A percentile compares a stretch with the other conserved stretches of the same genome.
These are phyloP conservation scores for Tetracladium marchalianum DNA, from an alignment of 495 filamentous ascomycete species.

Conservation along the genomic window DNA sequence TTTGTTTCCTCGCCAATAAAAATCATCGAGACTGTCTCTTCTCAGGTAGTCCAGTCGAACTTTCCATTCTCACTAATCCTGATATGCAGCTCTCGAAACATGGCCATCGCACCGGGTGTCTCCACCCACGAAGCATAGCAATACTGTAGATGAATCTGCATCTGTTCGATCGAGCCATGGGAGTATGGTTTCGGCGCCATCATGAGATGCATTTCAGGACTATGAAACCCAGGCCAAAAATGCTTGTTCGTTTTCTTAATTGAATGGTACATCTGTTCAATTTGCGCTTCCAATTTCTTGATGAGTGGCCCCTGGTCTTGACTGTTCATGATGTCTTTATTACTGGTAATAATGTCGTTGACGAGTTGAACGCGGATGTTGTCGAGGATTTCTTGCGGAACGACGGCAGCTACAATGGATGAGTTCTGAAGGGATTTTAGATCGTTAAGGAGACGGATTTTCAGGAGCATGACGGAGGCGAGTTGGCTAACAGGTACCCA, in stretches of 20 bases:
- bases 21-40: too few relatives aligned
- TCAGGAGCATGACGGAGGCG: slow-evolving; percentile 26
- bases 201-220: slow-evolving; percentile 22
- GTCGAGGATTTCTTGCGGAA: slow-evolving; percentile 21
- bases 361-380: slow-evolving; percentile 3
- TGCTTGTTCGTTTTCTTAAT: slow-evolving; percentile 18
- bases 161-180: slow-evolving; percentile 20
- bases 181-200: slow-evolving; percentile 11
- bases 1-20: too few relatives aligned
- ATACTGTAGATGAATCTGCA: slow-evolving; percentile 24
- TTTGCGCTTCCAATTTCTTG: slow-evolving; percentile 20
- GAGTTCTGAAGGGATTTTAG: slow-evolving; percentile 22
- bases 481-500: slow-evolving; percentile 14
- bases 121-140: slow-evolving; percentile 29
- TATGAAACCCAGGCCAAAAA: slow-evolving; percentile 25
- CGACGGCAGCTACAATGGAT: slow-evolving; percentile 2
- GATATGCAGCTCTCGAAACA: too few relatives aligned
- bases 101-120: slow-evolving; percentile 27
- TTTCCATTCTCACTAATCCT: too few relatives aligned
- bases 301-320: slow-evolving; percentile 7
- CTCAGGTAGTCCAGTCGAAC: too few relatives aligned
- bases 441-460: slow-evolving; percentile 28
- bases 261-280: slow-evolving; percentile 16
- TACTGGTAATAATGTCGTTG: slow-evolving; percentile 4
- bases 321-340: slow-evolving; percentile 14